Evolutionary conservation across 2,329 filamentous ascomycete species (phyloP).

Genomic region (Purpureocillium lavendulum): DNA sequence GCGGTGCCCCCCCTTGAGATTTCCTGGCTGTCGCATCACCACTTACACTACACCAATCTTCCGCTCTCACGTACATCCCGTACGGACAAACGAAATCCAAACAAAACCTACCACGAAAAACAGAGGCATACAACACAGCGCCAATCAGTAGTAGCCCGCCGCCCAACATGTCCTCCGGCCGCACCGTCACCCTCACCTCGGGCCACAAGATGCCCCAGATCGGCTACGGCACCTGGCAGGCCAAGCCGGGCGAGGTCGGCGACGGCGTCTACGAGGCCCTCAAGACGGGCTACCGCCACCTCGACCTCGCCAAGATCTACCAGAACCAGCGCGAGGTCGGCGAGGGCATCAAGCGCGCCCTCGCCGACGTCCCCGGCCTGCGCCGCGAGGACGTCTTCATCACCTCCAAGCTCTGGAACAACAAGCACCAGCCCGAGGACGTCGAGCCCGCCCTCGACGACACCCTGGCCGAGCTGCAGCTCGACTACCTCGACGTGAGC

Average conservation of each 20-base stretch:
- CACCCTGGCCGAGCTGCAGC: conserved; percentile 44
- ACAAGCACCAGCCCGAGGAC: conserved; percentile 50
- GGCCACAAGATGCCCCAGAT: conserved; percentile 58
- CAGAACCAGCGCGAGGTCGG: conserved; percentile 56
- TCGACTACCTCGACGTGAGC: conserved; percentile 48
- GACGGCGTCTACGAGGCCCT: conserved; percentile 57
- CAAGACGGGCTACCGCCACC: conserved; percentile 55
- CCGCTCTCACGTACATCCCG: too few relatives aligned
- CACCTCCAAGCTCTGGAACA: conserved; percentile 60
- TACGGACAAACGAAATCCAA: too few relatives aligned
- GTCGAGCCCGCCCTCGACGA: conserved; percentile 48
- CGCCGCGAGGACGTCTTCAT: conserved; percentile 49
- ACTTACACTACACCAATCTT: conserved; percentile 1
- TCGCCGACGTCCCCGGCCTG: conserved; percentile 39
- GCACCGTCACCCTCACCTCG: conserved; percentile 50
- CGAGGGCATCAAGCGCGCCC: conserved; percentile 40
- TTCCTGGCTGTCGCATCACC: neutral
- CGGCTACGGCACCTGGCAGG: conserved; percentile 59
- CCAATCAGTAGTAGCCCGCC: too few relatives aligned
- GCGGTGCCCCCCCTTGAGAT: too few relatives aligned
- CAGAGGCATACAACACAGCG: too few relatives aligned
- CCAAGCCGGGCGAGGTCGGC: conserved; percentile 54
- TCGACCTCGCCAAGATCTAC: conserved; percentile 47
- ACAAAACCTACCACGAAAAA: neutral
- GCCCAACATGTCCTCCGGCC: conserved; percentile 44